Evolutionary conservation across 108 stramenopile species (phyloP), one percentile per base, ranked within the genome.

Genomic region (Nannochloropsis salina): DNA sequence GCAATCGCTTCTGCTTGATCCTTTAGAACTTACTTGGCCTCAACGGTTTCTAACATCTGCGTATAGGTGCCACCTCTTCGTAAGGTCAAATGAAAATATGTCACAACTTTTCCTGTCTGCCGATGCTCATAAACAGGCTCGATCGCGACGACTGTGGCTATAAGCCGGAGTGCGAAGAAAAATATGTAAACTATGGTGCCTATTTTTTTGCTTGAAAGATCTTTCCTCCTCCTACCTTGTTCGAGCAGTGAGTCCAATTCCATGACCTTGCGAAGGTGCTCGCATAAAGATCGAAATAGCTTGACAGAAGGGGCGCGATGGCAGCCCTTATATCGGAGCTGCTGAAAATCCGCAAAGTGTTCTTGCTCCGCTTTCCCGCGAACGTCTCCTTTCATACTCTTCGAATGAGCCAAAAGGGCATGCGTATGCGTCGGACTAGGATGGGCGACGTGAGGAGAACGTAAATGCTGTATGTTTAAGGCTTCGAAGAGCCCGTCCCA

Each of bases 371-470:
- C 15, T 74, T 74, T 74, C 15, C 61, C n/a, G 15, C 61, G 20
- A n/a, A n/a, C 6, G 2, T n/a, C 61, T n/a, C 20, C n/a, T n/a
- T 74, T 74, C 20, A 2, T 74, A 15, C 15, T 74, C 61, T 74
- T n/a, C n/a, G 61, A 15, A 74, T n/a, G 61, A n/a, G 61, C 61
- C 15, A 74, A 2, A n/a, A 74, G 4, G 61, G 61, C 61, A n/a
- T 74, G 61, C 61, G 61, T 74, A n/a, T 74, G 61, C 20, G 61
- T 74, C 61, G 61, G 61, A n/a, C 61, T n/a, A 3, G 61, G 61
- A n/a, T 74, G 61, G 61, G 61, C 61, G 20, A 74, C 61, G 6
- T 74, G 6, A n/a, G 61, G 61, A 74, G 61, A 74, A n/a, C 61
- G 61, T 15, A 74, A n/a, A n/a, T 74, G 61, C 6, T 74, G 61